A percentile compares a stretch with the other conserved stretches of the same genome.
Conservation (phyloP, 176 grass and related monocot species). For the Bolboschoenus planiculmis region DNA sequence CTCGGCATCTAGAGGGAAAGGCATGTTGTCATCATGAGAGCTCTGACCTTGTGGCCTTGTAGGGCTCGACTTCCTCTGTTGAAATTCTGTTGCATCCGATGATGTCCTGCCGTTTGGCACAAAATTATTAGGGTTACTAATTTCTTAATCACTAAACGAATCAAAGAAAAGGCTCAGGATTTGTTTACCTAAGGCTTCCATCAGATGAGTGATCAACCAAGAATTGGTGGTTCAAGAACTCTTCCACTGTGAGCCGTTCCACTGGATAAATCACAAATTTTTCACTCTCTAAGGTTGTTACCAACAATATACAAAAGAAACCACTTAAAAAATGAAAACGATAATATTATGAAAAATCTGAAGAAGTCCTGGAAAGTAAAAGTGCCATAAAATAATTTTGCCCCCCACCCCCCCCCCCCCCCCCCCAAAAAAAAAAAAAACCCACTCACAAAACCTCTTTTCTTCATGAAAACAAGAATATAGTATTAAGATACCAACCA, state of each 20-base stretch:
- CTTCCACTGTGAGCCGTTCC: constrained; percentile 89
- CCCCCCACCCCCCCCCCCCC: no score
- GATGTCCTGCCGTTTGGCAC: constrained; percentile 33
- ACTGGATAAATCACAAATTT: constrained; percentile 53
- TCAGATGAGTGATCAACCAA: constrained; percentile 48
- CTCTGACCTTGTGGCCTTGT: constrained; percentile 47
- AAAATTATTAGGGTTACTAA: constrained; percentile 22
- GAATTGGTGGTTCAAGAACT: constrained; percentile 95
- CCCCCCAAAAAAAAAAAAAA: no score
- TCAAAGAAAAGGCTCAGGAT: constrained; percentile 1
- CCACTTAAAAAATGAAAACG: not conserved
- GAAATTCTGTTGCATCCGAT: constrained; percentile 44
- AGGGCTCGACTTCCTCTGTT: constrained; percentile 37
- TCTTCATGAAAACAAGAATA: not conserved
- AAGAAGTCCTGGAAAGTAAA: not conserved
- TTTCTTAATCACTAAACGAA: constrained; percentile 1
- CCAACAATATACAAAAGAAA: not conserved
- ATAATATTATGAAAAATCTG: not conserved
- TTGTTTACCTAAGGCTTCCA: constrained; percentile 44
- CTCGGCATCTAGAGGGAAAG: constrained; percentile 75
- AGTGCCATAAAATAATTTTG: not conserved
- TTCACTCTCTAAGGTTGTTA: not conserved
- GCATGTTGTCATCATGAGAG: constrained; percentile 86
- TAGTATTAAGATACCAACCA: constrained; percentile 38
- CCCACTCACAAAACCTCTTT: not conserved